phyloP scores from a whole-genome alignment of 768 basidiomycete genomes.

The Boletus pseudopeckii region DNA sequence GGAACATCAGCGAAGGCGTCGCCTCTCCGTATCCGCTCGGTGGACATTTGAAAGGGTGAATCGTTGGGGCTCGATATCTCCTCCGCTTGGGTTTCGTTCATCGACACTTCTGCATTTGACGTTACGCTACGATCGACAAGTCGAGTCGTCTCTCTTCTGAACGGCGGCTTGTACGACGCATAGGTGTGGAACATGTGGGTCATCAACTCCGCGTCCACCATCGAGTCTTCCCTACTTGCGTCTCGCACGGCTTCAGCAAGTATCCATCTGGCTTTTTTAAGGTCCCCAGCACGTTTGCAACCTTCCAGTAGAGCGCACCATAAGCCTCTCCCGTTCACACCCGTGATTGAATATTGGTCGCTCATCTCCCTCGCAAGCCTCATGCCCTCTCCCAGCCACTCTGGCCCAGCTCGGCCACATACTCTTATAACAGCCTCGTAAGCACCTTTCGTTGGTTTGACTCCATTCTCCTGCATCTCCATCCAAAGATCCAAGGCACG shows the following conservation, averaged over 20 bases:
- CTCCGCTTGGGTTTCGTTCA: conserved; percentile 3
- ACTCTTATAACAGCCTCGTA: conserved; percentile 85
- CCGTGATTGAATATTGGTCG: conserved; percentile 50
- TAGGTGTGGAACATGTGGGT: conserved; percentile 86
- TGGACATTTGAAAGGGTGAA: conserved; percentile 1
- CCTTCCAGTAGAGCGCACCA: conserved; percentile 88
- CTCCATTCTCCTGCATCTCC: conserved; percentile 80
- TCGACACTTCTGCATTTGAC: neutral
- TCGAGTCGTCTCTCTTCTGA: conserved; percentile 50
- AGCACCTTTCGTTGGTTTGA: conserved; percentile 61
- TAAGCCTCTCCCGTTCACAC: conserved; percentile 47
- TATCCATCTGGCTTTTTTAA: conserved; percentile 84
- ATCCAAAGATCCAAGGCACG: conserved; percentile 90
- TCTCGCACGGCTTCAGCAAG: conserved; percentile 66
- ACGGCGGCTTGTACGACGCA: conserved; percentile 72
- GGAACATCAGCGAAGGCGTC: conserved; percentile 4
- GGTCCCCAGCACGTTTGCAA: conserved; percentile 81
- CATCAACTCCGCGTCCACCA: conserved; percentile 67
- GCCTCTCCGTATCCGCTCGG: neutral
- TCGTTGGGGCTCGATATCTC: neutral
- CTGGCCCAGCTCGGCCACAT: conserved; percentile 64
- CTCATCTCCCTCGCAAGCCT: conserved; percentile 85
- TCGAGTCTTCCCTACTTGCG: conserved; percentile 28
- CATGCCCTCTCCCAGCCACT: conserved; percentile 79
- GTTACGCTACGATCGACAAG: conserved; percentile 30